phyloP scores from a whole-genome alignment of 345 rosid species.

The Limnanthes douglasii region DNA sequence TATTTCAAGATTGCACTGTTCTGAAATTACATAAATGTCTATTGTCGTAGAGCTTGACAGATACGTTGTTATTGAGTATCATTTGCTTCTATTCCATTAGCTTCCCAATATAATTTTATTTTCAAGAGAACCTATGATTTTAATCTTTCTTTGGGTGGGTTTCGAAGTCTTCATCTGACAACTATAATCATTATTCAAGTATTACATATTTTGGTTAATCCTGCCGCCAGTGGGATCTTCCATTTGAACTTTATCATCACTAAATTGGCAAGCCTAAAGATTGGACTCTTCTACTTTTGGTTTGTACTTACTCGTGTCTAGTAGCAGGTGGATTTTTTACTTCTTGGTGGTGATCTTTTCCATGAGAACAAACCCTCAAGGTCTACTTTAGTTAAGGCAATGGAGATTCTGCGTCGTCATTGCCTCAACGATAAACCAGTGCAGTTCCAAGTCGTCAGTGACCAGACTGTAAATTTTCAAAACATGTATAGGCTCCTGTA shows the following conservation, averaged over 20 bases:
- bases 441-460: conserved; percentile 97
- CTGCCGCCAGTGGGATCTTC: no score
- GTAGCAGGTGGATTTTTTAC: conserved; percentile 77
- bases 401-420: conserved; percentile 93
- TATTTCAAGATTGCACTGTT: neutral
- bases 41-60: no score
- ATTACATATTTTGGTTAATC: no score
- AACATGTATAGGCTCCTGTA: conserved; percentile 35
- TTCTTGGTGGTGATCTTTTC: conserved; percentile 96
- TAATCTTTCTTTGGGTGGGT: neutral
- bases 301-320: conserved; percentile 6
- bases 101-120: neutral
- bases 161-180: neutral
- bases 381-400: conserved; percentile 81
- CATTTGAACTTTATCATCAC: no score
- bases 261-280: no score
- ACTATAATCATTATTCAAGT: no score
- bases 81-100: neutral
- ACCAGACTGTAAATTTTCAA: conserved; percentile 83
- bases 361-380: conserved; percentile 99
- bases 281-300: neutral
- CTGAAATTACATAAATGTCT: no score
- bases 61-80: neutral
- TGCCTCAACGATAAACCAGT: conserved; percentile 84
- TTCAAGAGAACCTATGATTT: neutral